Evolutionary conservation across 495 filamentous ascomycete species (phyloP), one percentile per base, ranked within the genome.

Genomic region (Xylaria scruposa): DNA sequence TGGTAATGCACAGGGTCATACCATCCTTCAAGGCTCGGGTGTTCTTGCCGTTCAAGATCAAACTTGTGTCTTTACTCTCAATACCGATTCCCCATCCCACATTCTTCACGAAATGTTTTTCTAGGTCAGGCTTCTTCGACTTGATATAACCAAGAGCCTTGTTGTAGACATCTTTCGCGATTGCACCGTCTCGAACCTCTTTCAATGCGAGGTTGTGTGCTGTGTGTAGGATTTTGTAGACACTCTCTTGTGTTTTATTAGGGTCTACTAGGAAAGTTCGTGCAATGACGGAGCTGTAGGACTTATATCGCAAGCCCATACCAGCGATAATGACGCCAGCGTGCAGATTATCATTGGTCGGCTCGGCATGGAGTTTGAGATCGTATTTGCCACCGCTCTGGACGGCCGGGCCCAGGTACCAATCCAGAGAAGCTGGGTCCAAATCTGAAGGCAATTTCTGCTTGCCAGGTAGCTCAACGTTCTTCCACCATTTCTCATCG

Each of bases 311-410:
- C 29, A 98, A 86, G 61, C 96, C 96, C 81, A 98, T 92, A 19
- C 91, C 91, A 36, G 93, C 91, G 72, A 98, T 86, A 75, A 99
- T 99, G 72, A 97, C 92, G 26, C 96, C 96, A 0, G 94, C 88
- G 76, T 97, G 93, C n/a, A 99, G 89, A 70, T 93, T 91, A 74
- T 91, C 93, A 63, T 92, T 88, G 74, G 97, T 93, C 4, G 94
- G 87, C 63, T 90, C 87, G 2, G 92, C 86, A 51, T 85, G 89
- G 72, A 95, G 87, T 75, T 91, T 93, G 44, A 99, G 83, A 79
- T 98, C 97, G 79, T 97, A 99, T 75, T 91, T 92, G 33, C 96
- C 96, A 74, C 97, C 96, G 77, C 96, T 98, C 83, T 98, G 95
- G 59, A 99, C 88, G 21, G 93, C 90, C n/a, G 96, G 96, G 2